Conservation (phyloP, 2,329 filamentous ascomycete species). For the Penicillium sp. region DNA sequence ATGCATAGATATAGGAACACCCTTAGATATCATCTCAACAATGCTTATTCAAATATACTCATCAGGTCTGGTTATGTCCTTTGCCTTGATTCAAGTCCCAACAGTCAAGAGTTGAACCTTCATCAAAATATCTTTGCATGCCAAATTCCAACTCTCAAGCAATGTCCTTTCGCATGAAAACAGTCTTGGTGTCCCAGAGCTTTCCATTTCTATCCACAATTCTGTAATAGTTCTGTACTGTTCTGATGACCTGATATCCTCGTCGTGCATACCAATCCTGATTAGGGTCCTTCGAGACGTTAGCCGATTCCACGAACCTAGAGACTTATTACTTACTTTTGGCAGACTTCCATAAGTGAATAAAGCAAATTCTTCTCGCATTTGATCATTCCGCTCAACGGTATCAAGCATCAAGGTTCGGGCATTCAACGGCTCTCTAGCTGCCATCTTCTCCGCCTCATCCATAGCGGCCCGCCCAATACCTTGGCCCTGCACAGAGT, state of each 20-base stretch:
- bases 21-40: too few species aligned
- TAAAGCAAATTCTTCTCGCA: slow-evolving; percentile 17
- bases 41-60: too few species aligned
- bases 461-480: slow-evolving; percentile 23
- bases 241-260: slow-evolving; percentile 18
- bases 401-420: slow-evolving; percentile 22
- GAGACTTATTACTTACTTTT: slow-evolving; percentile 10
- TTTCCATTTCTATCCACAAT: slow-evolving; percentile 12
- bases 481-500: slow-evolving; percentile 14
- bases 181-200: slow-evolving; percentile 15
- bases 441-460: slow-evolving; percentile 20
- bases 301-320: neutral
- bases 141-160: neutral
- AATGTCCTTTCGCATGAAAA: slow-evolving; percentile 25
- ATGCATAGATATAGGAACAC: too few species aligned
- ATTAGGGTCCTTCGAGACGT: slow-evolving; percentile 11
- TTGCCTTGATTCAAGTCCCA: too few species aligned
- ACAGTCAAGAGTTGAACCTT: too few species aligned
- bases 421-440: slow-evolving; percentile 13
- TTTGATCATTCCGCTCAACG: slow-evolving; percentile 15
- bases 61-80: too few species aligned
- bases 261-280: slow-evolving; percentile 23
- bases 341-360: slow-evolving; percentile 8
- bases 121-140: too few species aligned
- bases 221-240: slow-evolving; percentile 16